Evolutionary conservation across 139 green algal species (phyloP).

Genomic region (Tetradesmus obliquus): DNA sequence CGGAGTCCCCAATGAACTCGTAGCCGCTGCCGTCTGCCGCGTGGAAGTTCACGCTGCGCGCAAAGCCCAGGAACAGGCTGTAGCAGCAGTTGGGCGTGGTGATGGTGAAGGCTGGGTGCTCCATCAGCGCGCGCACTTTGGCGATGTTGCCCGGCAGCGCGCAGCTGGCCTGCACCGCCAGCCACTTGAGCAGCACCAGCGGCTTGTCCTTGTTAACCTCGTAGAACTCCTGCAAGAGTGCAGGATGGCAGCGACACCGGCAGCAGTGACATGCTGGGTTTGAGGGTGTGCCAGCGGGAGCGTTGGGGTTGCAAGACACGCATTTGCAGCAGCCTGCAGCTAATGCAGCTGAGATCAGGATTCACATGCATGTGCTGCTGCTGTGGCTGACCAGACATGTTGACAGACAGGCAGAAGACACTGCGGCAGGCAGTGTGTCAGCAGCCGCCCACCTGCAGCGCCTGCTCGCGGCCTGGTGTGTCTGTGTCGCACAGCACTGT

Average conservation of each 20-base stretch:
- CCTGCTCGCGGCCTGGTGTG: constrained; percentile 63
- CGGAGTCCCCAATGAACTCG: constrained; percentile 90
- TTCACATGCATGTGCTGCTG: not conserved
- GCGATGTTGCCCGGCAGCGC: constrained; percentile 85
- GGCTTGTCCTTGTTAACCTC: constrained; percentile 87
- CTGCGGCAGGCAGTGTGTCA: not conserved
- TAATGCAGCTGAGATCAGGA: not conserved
- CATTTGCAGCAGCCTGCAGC: not conserved
- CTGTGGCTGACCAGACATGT: not conserved
- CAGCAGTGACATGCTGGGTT: no score
- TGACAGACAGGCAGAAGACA: not conserved
- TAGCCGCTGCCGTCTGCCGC: constrained; percentile 94
- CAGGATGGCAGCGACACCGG: not conserved
- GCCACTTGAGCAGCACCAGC: constrained; percentile 96
- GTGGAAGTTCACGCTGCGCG: constrained; percentile 94
- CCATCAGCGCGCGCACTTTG: constrained; percentile 77
- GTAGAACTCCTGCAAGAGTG: constrained; percentile 75
- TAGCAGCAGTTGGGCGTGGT: constrained; percentile 96
- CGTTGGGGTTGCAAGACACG: no score
- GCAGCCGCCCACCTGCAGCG: constrained; percentile 54
- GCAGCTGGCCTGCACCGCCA: constrained; percentile 80
- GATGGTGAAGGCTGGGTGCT: constrained; percentile 90
- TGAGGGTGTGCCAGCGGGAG: no score
- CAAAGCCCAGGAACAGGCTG: constrained; percentile 85
- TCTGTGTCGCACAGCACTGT: constrained; percentile 69